Conservation (phyloP, 176 grass and related monocot species). For the Urochloa ruziziensis region DNA sequence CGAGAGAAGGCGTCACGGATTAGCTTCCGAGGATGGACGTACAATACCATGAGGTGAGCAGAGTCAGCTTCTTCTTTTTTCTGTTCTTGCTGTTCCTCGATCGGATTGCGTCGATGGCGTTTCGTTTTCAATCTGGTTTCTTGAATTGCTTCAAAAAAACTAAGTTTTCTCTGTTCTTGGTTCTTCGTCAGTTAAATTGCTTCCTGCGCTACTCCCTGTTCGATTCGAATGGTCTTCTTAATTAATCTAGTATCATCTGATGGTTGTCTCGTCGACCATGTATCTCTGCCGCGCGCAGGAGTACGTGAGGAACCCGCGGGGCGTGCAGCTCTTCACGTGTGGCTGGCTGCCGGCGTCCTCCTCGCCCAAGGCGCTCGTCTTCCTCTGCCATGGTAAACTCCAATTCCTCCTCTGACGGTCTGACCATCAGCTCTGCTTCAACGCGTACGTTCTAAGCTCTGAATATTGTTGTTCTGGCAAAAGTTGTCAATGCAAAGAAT, state of each 20-base stretch:
- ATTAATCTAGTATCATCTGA: no score
- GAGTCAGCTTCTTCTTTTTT: no score
- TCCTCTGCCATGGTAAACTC: slow-evolving; percentile 77
- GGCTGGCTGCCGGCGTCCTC: slow-evolving; percentile 69
- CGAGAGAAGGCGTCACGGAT: not conserved
- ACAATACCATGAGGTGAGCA: slow-evolving; percentile 69
- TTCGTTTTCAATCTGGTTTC: not conserved
- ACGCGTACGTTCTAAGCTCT: not conserved
- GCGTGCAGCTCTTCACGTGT: slow-evolving; percentile 81
- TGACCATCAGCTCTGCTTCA: not conserved
- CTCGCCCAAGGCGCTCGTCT: slow-evolving; percentile 82
- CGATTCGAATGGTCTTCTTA: not conserved
- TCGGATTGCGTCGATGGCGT: not conserved
- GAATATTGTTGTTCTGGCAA: not conserved
- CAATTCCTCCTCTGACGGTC: not conserved
- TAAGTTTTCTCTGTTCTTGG: not conserved
- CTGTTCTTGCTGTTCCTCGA: not conserved
- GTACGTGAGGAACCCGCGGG: slow-evolving; percentile 70
- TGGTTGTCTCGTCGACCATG: not conserved
- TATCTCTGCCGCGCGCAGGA: slow-evolving; percentile 47
- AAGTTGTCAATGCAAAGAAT: not conserved
- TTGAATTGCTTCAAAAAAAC: not conserved
- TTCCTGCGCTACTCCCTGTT: not conserved
- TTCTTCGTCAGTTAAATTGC: not conserved
- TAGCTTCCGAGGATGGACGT: slow-evolving; percentile 53